A percentile compares a stretch with the other conserved stretches of the same genome.
Conservation (phyloP, 768 basidiomycete species). For the Mycena galericulata region DNA sequence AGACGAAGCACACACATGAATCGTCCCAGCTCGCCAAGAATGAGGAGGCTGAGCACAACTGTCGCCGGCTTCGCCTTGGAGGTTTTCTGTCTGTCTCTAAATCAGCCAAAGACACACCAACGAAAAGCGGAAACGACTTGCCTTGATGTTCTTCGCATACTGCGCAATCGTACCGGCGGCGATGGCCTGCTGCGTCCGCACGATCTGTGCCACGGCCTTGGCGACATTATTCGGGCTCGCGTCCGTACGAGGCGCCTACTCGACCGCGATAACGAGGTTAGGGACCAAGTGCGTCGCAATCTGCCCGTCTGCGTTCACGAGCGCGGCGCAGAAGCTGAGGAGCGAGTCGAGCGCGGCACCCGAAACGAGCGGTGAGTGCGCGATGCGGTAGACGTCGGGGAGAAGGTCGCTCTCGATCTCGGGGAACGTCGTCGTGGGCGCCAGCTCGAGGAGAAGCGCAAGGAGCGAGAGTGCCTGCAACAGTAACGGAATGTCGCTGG, state of each 20-base stretch:
- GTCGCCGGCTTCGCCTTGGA: conserved; percentile 75
- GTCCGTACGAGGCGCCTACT: conserved; percentile 72
- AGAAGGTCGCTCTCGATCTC: too few species aligned
- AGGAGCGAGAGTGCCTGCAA: conserved; percentile 75
- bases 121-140: conserved; percentile 41
- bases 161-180: conserved; percentile 88
- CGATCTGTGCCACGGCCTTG: conserved; percentile 86
- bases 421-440: too few species aligned
- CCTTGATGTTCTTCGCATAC: conserved; percentile 87
- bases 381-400: too few species aligned
- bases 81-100: conserved; percentile 47
- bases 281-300: too few species aligned
- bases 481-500: conserved; percentile 81
- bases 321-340: conserved; percentile 82
- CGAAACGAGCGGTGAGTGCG: conserved; percentile 84
- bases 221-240: conserved; percentile 79
- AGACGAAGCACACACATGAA: conserved; percentile 71
- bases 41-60: conserved; percentile 85
- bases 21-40: conserved; percentile 94
- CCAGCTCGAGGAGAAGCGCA: too few species aligned
- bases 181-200: conserved; percentile 74
- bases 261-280: conserved; percentile 72
- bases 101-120: conserved; percentile 1
- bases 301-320: conserved; percentile 88
- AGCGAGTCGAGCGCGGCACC: conserved; percentile 85